A percentile compares a stretch with the other conserved stretches of the same genome.
Evolutionary conservation across 2,329 filamentous ascomycete species (phyloP).

Genomic region (Emmonsiellopsis sp.): DNA sequence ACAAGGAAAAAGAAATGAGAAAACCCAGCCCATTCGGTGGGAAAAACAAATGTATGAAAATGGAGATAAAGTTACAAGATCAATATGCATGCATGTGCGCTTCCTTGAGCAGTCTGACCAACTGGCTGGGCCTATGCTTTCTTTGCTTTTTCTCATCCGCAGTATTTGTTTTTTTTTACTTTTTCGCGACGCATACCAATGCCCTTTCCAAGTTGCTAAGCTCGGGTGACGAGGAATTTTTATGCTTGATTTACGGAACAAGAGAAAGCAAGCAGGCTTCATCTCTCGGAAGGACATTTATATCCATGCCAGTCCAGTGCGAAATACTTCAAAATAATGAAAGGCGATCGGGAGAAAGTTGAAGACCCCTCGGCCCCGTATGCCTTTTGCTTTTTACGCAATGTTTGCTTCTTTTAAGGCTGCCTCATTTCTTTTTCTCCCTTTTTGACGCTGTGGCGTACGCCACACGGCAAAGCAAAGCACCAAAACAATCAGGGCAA

Average conservation of each 20-base stretch:
- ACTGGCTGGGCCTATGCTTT: background rate
- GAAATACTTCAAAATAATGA: no score
- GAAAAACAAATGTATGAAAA: background rate
- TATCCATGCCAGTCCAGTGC: no score
- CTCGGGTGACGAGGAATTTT: background rate
- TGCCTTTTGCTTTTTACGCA: no score
- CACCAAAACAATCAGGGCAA: background rate
- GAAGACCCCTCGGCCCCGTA: no score
- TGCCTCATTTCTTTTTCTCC: background rate
- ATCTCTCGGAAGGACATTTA: no score
- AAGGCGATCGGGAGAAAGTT: no score
- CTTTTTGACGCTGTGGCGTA: background rate
- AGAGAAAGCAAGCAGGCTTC: no score
- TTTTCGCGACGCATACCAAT: background rate
- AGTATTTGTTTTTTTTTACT: background rate
- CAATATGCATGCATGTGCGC: background rate
- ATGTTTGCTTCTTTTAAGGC: constrained; percentile 2
- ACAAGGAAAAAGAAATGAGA: background rate
- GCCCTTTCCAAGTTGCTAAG: background rate
- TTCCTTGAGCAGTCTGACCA: background rate
- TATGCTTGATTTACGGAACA: background rate
- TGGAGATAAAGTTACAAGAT: background rate
- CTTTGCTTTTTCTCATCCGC: background rate
- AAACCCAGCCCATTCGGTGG: background rate
- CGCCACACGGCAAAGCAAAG: background rate